Evolutionary conservation across 768 basidiomycete genomes (phyloP).

Genomic region (Botryobasidium botryosum): DNA sequence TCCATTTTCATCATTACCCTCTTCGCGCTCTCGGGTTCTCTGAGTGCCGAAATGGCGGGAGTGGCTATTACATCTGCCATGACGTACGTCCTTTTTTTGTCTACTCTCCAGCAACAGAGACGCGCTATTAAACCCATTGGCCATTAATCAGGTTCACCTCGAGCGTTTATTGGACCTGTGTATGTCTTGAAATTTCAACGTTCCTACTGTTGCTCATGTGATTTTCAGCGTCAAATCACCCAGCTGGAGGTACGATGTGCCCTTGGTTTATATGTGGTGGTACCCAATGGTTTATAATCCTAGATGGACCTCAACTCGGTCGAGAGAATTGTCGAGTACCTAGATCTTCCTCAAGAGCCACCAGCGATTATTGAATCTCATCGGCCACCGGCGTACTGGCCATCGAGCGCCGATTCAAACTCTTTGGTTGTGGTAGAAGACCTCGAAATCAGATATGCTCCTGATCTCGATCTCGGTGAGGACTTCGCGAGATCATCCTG

Average conservation of each 20-base stretch:
- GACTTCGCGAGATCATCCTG: too few relatives aligned
- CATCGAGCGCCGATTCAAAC: conserved; percentile 47
- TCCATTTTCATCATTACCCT: conserved; percentile 61
- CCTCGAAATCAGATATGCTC: conserved; percentile 36
- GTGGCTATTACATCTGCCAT: conserved; percentile 20
- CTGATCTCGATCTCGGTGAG: conserved; percentile 22
- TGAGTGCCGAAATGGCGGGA: conserved; percentile 29
- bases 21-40: conserved; percentile 45
- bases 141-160: background rate
- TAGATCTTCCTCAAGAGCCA: conserved; percentile 78
- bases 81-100: conserved; percentile 2
- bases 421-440: conserved; percentile 53
- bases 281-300: too few relatives aligned
- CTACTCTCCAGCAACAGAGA: too few relatives aligned
- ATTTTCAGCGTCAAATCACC: conserved; percentile 31
- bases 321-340: conserved; percentile 82
- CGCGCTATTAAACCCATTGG: too few relatives aligned
- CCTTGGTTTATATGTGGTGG: too few relatives aligned
- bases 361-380: conserved; percentile 53
- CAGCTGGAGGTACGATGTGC: conserved; percentile 57
- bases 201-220: too few relatives aligned
- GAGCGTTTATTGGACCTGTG: conserved; percentile 31
- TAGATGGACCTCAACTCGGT: conserved; percentile 45
- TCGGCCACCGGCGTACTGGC: conserved; percentile 86
- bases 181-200: too few relatives aligned